Base-by-base conservation (phyloP, 2,329 filamentous ascomycete species). In the Metarhizium humberi region DNA sequence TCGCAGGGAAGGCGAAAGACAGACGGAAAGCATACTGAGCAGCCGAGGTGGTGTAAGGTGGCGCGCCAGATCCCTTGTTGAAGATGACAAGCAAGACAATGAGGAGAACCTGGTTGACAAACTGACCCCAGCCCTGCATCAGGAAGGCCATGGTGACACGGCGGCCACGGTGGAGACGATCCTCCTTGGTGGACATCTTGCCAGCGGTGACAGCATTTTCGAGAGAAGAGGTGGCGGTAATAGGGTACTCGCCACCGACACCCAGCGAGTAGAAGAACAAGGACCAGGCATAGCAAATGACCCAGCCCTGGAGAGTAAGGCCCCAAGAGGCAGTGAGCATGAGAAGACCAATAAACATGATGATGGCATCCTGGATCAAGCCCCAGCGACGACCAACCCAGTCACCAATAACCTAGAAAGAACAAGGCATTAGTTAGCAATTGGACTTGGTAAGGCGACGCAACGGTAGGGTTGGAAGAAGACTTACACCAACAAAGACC, bases 121-220 rank as follows among this genome's bases (percentile, higher is more conserved):
- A 89, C 72, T 97, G 92, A 61, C 92, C 92, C 92, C 92, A 97
- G 54, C 92, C 92, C 73, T 97, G 92, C 92, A 97, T 96, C 73
- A 97, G 73, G 77, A 97, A 97, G 56, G 92, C 92, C 71, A 87
- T 90, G 61, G 91, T 96, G 69, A 96, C 92, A 72, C 95, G 95
- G 67, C 92, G 89, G 60, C 92, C 92, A 73, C 92, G 90, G 76
- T 97, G 92, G 53, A 97, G 84, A 69, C 92, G 90, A 70, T 97
- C 92, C 54, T 96, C 90, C 59, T 86, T 87, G 56, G 91, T 96
- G 6, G 92, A 96, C 54, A 96, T 75, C 70, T 87, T 92, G 59
- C 92, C 92, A 42, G 90, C 75, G n/a, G 88, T 84, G 49, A 92
- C 87, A 16, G 90, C 87, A 66, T 92, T 90, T 71, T 96, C 91